phyloP scores from a whole-genome alignment of 352 stramenopile genomes.

The Thraustochytrium striatum region DNA sequence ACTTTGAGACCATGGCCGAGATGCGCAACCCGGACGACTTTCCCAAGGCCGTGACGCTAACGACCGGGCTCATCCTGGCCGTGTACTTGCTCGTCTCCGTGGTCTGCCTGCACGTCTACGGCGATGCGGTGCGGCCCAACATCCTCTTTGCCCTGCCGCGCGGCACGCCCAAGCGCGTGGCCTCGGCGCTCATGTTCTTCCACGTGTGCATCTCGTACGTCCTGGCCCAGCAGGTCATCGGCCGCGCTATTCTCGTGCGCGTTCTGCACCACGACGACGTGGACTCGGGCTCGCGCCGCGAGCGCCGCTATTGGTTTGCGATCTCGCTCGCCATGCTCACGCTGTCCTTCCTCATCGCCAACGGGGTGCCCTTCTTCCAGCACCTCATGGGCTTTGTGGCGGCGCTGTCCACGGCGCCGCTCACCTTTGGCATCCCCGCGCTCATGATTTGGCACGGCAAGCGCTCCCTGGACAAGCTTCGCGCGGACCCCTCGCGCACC shows the following conservation, averaged over 20 bases:
- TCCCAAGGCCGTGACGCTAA: conserved; percentile 23
- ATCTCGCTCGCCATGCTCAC: conserved; percentile 4
- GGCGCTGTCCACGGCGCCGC: conserved; percentile 22
- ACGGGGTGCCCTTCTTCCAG: conserved; percentile 23
- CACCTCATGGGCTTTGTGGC: conserved; percentile 41
- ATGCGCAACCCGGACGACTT: conserved; percentile 38
- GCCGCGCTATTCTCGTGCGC: conserved; percentile 28
- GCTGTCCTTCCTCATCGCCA: conserved; percentile 31
- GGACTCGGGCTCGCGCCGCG: background rate
- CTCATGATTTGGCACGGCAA: conserved; percentile 1
- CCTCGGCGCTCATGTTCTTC: background rate
- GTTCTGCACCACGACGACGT: conserved; percentile 3
- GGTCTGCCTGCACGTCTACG: conserved; percentile 1
- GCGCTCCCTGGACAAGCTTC: background rate
- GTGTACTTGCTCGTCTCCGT: conserved; percentile 29
- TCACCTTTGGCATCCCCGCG: conserved; percentile 31
- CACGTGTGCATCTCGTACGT: conserved; percentile 47
- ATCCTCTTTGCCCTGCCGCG: conserved; percentile 20
- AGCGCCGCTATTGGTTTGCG: background rate
- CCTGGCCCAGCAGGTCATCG: conserved; percentile 37
- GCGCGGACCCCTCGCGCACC: background rate
- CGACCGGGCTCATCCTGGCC: conserved; percentile 4
- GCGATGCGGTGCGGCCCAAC: background rate
- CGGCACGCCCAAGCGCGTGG: conserved; percentile 7
- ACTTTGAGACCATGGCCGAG: conserved; percentile 47